Percentiles rank a stretch among this genome's conserved stretches.
Conservation (phyloP, 306 rosid genomes). For the Inga leiocalycina region DNA sequence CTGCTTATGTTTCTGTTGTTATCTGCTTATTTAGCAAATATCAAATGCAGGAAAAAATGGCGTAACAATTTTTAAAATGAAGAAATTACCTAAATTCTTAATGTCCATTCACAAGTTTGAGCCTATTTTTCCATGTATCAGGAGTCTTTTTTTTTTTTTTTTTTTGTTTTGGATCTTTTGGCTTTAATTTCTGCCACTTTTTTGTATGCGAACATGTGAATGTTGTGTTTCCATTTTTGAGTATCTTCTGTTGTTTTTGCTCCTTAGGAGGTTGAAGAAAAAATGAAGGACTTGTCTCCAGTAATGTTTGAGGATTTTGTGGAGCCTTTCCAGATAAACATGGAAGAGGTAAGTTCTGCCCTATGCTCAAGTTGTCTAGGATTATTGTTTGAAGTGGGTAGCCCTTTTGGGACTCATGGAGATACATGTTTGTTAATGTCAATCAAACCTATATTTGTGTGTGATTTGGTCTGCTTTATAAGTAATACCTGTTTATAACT, state of each 20-base stretch:
- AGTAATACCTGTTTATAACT: neutral
- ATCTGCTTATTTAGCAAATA: neutral
- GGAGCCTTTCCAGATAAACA: constrained; percentile 76
- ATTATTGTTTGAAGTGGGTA: constrained; percentile 1
- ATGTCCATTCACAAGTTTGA: neutral
- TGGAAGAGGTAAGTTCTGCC: constrained; percentile 65
- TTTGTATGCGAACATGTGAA: constrained; percentile 15
- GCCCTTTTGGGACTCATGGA: neutral
- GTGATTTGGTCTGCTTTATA: neutral
- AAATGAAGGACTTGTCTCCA: constrained; percentile 71
- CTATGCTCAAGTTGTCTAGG: constrained; percentile 6
- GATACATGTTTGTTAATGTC: constrained; percentile 5
- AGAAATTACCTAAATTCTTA: neutral
- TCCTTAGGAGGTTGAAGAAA: constrained; percentile 81
- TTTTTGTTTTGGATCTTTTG: neutral
- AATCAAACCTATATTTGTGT: neutral
- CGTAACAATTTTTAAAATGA: neutral
- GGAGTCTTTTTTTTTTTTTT: neutral
- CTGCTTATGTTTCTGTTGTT: constrained; percentile 12
- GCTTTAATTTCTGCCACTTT: neutral
- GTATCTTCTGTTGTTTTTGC: constrained; percentile 11
- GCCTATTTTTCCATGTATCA: neutral
- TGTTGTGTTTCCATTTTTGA: constrained; percentile 1
- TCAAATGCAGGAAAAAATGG: neutral
- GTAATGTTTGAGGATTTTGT: constrained; percentile 89